Base-by-base conservation (phyloP, 2,329 filamentous ascomycete species). In the Gnomoniopsis smithogilvyi region DNA sequence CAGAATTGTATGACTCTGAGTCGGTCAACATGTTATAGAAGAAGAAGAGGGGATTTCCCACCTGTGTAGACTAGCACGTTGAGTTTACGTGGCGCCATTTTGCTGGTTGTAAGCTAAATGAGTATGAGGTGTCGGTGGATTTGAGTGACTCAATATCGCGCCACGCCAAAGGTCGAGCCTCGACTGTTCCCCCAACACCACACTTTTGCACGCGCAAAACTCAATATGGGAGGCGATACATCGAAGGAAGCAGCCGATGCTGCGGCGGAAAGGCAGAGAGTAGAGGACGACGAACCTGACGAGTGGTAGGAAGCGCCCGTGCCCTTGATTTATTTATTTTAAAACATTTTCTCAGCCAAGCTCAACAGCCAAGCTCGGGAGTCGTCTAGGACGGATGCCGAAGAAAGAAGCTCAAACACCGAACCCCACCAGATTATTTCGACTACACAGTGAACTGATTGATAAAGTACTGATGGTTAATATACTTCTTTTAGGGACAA, bases 41-140 rank as follows among this genome's bases (percentile, higher is more conserved):
- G 21, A 11, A 12, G 33, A 30, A 41, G 21, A 7, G 15, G 46
- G 26, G 24, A 51, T 8, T 46, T 53, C 72, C 69, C 78, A 93
- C 91, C 92, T 66, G 92, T 90, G 70, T 98, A 98, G 54, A 99
- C 91, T 65, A 98, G 83, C 58, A 99, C 88, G 72, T 99, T 98
- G 77, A 97, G 82, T 70, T 86, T 88, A 69, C 84, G 85, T 30
- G 81, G 76, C 10, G 85, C 78, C 86, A 94, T 91, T 64, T 63
- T 67, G 58, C 66, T 66, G 41, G 43, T 30, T 14, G 30, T 33
- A 24, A 43, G 41, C n/a, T n/a, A n/a, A 33, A 19, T 45, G 51
- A 52, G 17, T 21, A 30, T 38, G 46, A 49, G n/a, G n/a, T n/a
- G n/a, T n/a, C n/a, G 21, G 34, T 43, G 10, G 21, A 26, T 21